Percentiles rank a stretch among this genome's conserved stretches.
Conservation (phyloP, 305 asterid genomes). For the Lippia alba region DNA sequence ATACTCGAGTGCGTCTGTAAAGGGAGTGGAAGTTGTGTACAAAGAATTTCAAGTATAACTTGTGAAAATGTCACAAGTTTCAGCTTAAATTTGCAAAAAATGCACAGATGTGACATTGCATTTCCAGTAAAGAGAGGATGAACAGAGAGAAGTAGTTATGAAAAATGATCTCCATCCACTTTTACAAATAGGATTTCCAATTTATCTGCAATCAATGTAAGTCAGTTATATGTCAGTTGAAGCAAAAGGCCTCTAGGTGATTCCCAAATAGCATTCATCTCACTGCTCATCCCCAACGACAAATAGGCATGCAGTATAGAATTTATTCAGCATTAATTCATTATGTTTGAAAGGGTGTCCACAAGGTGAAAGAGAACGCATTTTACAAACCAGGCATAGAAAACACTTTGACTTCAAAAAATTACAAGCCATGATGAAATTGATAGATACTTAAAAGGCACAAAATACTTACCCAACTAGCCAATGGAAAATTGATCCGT, state of each 20-base stretch:
- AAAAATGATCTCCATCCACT: constrained; percentile 19
- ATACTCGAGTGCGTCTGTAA: constrained; percentile 12
- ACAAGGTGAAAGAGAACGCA: constrained; percentile 25
- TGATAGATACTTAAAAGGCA: constrained; percentile 24
- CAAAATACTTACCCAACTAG: constrained; percentile 80
- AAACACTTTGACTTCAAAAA: constrained; percentile 12
- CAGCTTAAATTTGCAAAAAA: constrained; percentile 14
- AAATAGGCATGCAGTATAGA: neutral
- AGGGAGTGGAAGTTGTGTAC: constrained; percentile 1
- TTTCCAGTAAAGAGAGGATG: constrained; percentile 11
- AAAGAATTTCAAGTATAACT: constrained; percentile 2
- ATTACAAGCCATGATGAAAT: constrained; percentile 19
- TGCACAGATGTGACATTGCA: constrained; percentile 1
- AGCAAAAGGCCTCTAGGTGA: no score
- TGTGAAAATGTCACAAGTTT: constrained; percentile 21
- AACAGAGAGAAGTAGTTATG: neutral
- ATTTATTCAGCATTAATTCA: constrained; percentile 1
- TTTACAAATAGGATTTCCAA: neutral
- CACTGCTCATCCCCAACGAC: neutral
- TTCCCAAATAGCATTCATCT: no score
- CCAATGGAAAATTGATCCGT: constrained; percentile 98
- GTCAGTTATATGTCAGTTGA: no score
- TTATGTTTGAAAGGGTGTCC: neutral
- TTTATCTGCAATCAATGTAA: no score
- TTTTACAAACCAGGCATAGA: constrained; percentile 17